Conservation (phyloP, 768 basidiomycete species). For the Mycena haematopus region DNA sequence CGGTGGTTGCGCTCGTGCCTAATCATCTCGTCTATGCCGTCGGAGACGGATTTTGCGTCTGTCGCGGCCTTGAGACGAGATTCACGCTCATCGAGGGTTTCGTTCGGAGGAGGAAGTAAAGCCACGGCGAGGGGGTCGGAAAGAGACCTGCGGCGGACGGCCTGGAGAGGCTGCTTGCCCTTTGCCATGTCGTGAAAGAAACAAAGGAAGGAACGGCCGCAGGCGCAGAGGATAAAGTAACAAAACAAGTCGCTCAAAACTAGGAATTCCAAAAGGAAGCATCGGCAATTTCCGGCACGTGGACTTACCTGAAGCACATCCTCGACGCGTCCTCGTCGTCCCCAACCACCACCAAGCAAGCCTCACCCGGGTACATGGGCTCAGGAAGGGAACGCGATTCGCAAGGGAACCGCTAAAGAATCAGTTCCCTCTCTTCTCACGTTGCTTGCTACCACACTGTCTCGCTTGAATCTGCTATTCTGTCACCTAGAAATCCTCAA, state of each 20-base stretch:
- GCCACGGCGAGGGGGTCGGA: constrained; percentile 77
- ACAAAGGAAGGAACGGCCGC: constrained; percentile 14
- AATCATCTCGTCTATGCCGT: constrained; percentile 82
- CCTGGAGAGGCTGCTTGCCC: constrained; percentile 34
- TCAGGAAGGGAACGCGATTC: too few relatives aligned
- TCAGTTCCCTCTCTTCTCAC: too few relatives aligned
- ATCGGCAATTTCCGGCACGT: too few relatives aligned
- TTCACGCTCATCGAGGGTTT: constrained; percentile 72
- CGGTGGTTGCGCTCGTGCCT: constrained; percentile 65
- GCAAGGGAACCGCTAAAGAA: too few relatives aligned
- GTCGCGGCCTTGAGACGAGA: constrained; percentile 67
- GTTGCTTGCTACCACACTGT: too few relatives aligned
- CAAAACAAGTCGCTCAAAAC: not conserved
- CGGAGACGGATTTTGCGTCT: constrained; percentile 76
- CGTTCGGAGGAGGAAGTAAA: constrained; percentile 73
- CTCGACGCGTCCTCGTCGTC: too few relatives aligned
- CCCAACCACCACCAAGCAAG: too few relatives aligned
- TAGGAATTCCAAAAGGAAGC: too few relatives aligned
- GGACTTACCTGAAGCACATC: too few relatives aligned
- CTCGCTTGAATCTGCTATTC: not conserved
- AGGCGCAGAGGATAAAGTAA: constrained; percentile 6
- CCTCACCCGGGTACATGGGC: too few relatives aligned
- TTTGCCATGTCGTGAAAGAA: constrained; percentile 46
- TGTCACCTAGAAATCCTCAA: not conserved
- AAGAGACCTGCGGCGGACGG: constrained; percentile 47